These are phyloP conservation scores for Capsella bursapastoris DNA, from an alignment of 345 rosid genomes.

Conservation along the genomic window DNA sequence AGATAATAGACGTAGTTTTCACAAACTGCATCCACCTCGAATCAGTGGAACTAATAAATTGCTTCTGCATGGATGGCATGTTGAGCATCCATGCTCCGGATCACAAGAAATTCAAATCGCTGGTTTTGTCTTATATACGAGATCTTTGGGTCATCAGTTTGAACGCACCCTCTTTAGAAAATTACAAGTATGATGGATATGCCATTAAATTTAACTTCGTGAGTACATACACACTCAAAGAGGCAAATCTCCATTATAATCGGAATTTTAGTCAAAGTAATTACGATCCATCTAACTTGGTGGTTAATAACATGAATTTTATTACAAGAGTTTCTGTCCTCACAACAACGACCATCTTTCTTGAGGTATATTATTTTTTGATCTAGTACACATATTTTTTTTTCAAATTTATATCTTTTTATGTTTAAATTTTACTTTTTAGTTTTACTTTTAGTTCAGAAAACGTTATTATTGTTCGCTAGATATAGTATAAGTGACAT, in stretches of 20 bases:
- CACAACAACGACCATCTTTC: constrained; percentile 21
- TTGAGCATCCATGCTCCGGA: background rate
- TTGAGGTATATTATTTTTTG: constrained; percentile 23
- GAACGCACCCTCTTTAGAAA: constrained; percentile 24
- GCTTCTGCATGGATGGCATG: background rate
- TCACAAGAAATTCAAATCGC: constrained; percentile 19
- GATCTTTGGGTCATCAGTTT: background rate
- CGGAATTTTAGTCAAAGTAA: background rate
- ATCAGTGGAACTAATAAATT: constrained; percentile 5
- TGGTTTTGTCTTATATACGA: background rate
- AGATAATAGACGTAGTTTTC: constrained; percentile 15
- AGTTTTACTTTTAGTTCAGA: no score
- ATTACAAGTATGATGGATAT: constrained; percentile 26
- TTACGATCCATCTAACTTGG: background rate
- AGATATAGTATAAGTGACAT: no score
- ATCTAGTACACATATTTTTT: background rate
- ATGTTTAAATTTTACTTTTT: background rate
- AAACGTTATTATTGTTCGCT: no score
- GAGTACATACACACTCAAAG: background rate
- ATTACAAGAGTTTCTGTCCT: background rate
- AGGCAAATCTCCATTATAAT: background rate
- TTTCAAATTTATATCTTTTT: background rate
- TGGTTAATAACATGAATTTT: background rate
- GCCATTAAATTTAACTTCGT: background rate
- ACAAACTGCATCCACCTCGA: constrained; percentile 13